These are phyloP conservation scores for Verticillium nubilum DNA, from an alignment of 2,329 filamentous ascomycete species.

Conservation along the genomic window DNA sequence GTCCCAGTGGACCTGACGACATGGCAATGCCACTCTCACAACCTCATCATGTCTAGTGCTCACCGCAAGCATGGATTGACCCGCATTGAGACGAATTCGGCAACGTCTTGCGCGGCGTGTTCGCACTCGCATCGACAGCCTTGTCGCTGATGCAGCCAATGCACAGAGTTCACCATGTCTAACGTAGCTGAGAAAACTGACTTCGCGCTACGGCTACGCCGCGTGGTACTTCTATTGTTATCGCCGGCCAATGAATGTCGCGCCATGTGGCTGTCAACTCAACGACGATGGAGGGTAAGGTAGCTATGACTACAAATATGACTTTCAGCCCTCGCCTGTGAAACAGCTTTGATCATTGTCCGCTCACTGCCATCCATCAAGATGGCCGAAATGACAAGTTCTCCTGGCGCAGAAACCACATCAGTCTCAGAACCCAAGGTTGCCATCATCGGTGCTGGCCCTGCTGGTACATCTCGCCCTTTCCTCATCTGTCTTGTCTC, in stretches of 20 bases:
- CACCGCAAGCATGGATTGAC: neutral
- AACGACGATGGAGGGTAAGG: neutral
- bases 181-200: neutral
- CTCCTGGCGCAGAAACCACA: neutral
- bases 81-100: neutral
- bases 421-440: constrained; percentile 19
- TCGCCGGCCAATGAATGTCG: neutral
- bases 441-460: constrained; percentile 44
- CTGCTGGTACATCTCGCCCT: constrained; percentile 21
- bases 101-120: neutral
- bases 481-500: neutral
- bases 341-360: neutral
- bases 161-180: neutral
- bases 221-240: neutral
- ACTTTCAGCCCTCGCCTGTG: neutral
- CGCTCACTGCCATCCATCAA: neutral
- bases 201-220: neutral
- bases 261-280: neutral
- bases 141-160: neutral
- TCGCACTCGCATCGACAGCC: neutral
- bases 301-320: neutral
- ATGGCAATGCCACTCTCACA: neutral
- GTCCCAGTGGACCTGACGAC: neutral
- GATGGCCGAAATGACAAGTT: neutral
- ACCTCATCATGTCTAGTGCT: neutral